Base-by-base conservation (phyloP, 2,329 filamentous ascomycete genomes). In the Penicillium sp. region DNA sequence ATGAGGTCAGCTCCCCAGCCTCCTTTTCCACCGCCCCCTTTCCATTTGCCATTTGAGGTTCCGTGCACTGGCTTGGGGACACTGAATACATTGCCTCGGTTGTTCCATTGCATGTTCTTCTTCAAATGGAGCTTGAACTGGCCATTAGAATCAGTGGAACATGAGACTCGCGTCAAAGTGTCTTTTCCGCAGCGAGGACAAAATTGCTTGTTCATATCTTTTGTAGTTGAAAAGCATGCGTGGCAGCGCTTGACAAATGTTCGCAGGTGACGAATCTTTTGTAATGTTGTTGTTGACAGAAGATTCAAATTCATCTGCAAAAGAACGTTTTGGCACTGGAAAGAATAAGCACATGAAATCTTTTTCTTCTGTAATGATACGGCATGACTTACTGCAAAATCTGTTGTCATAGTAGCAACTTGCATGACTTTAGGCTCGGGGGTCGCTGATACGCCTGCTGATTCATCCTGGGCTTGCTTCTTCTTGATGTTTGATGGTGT, bases 41-140 rank as follows among this genome's bases (percentile, higher is more conserved):
- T 83, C 72, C 75, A 80, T 71, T 91, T 91, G 47, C 91, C 91
- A 71, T 86, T 96, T 6, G 92, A 76, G 14, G 83, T 87, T 2
- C 94, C 94, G 59, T 89, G 85, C 12, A 89, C 83, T 0, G 94
- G 90, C 77, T 97, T 97, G 1, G 94, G 94, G 46, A 99, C 86
- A 71, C 91, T 95, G 78, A 88, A 99, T 38, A 90, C 84, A 72
- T 97, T 94, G 52, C 94, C 94, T 23, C 92, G 83, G 64, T 88
- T 96, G 75, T 96, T 97, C 87, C 88, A 96, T 75, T 97, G 91
- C 80, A 94, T 96, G 73, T 96, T 96, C 74, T 86, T 87, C 80
- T 96, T 96, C 59, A 99, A 79, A 70, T 97, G 90, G 59, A 99
- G 75, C 58, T 83, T 86, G 77, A 97, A 95, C 65, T 87, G 84